Evolutionary conservation across 208 protist species (phyloP), one percentile per base, ranked within the genome.

Genomic region (Wallacemonas collosoma): DNA sequence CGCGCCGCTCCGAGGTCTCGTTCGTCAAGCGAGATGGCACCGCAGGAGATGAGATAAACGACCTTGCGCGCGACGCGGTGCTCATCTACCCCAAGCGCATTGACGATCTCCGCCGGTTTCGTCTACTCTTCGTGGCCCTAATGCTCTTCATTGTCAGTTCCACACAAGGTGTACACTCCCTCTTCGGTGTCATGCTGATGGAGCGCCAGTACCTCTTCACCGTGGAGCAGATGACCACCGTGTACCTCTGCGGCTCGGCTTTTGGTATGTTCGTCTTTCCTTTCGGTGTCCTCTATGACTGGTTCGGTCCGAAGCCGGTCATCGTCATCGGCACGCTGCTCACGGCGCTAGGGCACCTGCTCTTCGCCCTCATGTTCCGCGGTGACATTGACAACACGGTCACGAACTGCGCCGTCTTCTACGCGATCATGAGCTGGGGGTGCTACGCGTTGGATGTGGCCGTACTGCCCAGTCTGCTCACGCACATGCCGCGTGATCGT

Each of bases 401-500:
- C 35, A 9, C 40, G 36, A 69, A 78, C 55, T 77, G 72, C 55
- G 57, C 63, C 48, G 11, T 88, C 50, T 81, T 83, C 71, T 88
- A 86, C 66, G 82, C 68, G 39, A 4, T 91, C 26, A 64, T 91
- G 60, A 75, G 79, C 55, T 71, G 57, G 70, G 83, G 82, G 17
- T 75, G 73, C 72, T 76, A 80, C 72, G 51, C 64, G 39, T 61
- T 88, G 8, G 73, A 88, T 45, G 78, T 91, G 38, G 48, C 56
- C 2, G 64, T 72, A 12, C 66, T 88, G n/a, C 68, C 81, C 12
- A 36, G 65, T 11, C 44, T 82, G 41, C 67, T 87, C 60, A 82
- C 68, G 43, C 75, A 85, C 61, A 80, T 88, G 66, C 86, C 86
- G 58, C 80, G 75, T 36, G 71, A 91, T 53, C 79, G 83, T 48